These are phyloP conservation scores for Clitoria ternatea DNA, from an alignment of 306 rosid species.

Conservation along the genomic window DNA sequence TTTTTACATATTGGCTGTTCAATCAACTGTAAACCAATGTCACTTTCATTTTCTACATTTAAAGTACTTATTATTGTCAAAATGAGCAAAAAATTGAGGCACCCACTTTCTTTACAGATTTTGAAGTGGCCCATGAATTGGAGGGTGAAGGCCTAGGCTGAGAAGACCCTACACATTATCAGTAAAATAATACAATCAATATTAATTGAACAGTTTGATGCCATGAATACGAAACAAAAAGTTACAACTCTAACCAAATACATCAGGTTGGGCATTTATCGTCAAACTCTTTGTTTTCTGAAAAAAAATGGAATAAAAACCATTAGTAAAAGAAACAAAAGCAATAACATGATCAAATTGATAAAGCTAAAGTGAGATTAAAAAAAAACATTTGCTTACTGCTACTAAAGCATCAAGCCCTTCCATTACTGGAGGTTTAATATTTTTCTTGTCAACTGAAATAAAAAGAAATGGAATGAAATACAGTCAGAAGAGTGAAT, in stretches of 20 bases:
- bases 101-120: constrained; percentile 66
- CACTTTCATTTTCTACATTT: neutral
- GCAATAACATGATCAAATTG: neutral
- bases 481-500: neutral
- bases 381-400: constrained; percentile 45
- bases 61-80: constrained; percentile 2
- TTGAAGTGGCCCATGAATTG: constrained; percentile 46
- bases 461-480: constrained; percentile 20
- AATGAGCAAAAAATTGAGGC: neutral
- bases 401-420: constrained; percentile 58
- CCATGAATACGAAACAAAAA: neutral
- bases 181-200: constrained; percentile 17
- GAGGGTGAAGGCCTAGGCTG: constrained; percentile 37
- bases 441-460: constrained; percentile 60
- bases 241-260: constrained; percentile 46
- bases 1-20: constrained; percentile 1
- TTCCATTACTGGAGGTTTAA: constrained; percentile 62
- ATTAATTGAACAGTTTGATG: constrained; percentile 9
- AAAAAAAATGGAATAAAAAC: neutral
- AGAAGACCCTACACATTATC: constrained; percentile 35
- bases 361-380: constrained; percentile 3
- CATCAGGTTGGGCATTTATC: constrained; percentile 37
- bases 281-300: constrained; percentile 52
- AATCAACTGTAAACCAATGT: neutral
- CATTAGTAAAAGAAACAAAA: constrained; percentile 12